Percentiles rank a stretch among this genome's conserved stretches.
These are phyloP conservation scores for Trichoderma sp. DNA, from an alignment of 2,329 filamentous ascomycete species.

Conservation along the genomic window DNA sequence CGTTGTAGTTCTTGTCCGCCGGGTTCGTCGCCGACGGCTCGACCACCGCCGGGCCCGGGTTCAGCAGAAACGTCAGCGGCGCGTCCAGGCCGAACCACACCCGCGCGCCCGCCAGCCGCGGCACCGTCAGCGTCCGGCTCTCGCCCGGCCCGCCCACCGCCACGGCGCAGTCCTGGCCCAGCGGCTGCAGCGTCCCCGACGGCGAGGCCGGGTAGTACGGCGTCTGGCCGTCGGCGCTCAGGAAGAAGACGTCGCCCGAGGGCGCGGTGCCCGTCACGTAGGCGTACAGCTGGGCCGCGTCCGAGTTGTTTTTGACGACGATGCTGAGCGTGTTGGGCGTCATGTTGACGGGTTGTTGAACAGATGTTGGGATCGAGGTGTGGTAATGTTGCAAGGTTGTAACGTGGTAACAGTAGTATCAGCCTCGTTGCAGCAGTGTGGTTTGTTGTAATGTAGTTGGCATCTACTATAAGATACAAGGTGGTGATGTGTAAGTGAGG, in stretches of 20 bases:
- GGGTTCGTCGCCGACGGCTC: conserved; percentile 73
- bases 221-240: conserved; percentile 66
- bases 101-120: conserved; percentile 69
- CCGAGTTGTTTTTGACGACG: conserved; percentile 66
- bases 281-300: conserved; percentile 59
- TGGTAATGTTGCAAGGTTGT: background rate
- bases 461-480: too few species aligned
- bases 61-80: conserved; percentile 68
- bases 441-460: too few species aligned
- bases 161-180: conserved; percentile 64
- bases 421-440: too few species aligned
- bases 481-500: too few species aligned
- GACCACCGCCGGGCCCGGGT: conserved; percentile 71
- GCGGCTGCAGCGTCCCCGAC: conserved; percentile 49
- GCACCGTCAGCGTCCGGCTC: conserved; percentile 64
- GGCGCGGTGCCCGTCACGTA: conserved; percentile 68
- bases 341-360: conserved; percentile 15
- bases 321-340: conserved; percentile 54
- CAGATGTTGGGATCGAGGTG: background rate
- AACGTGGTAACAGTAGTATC: too few species aligned
- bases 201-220: conserved; percentile 67
- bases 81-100: conserved; percentile 69
- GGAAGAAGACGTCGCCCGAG: conserved; percentile 60
- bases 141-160: conserved; percentile 62
- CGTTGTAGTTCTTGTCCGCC: conserved; percentile 62